phyloP scores from a whole-genome alignment of 176 grass and related monocot genomes.

The Phoenix dactylifera region DNA sequence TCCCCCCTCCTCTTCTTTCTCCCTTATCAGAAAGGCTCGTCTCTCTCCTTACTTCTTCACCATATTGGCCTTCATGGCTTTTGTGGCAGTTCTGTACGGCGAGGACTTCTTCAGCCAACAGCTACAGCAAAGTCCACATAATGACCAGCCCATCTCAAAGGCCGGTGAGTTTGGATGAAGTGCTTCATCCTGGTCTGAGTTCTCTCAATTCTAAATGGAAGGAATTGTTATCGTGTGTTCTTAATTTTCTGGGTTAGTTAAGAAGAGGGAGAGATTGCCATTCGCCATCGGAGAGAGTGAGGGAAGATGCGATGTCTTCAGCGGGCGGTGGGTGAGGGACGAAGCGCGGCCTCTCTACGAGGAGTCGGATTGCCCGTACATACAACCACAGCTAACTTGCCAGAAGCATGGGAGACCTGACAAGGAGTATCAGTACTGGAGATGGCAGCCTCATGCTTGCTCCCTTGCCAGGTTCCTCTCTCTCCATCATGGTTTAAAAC shows the following conservation, averaged over 20 bases:
- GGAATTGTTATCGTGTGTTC: not conserved
- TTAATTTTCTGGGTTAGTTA: not conserved
- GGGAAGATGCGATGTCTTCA: constrained; percentile 54
- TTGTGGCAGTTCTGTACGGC: constrained; percentile 54
- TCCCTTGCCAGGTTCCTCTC: constrained; percentile 26
- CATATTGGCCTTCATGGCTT: constrained; percentile 34
- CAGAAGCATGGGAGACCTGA: constrained; percentile 60
- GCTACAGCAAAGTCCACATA: not conserved
- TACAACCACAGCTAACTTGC: constrained; percentile 82
- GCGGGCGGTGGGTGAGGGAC: constrained; percentile 51
- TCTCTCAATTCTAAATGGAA: not conserved
- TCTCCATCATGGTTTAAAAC: too few species aligned
- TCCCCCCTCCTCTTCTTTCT: constrained; percentile 8
- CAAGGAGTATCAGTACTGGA: constrained; percentile 56
- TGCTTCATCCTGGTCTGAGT: too few species aligned
- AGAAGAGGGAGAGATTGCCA: constrained; percentile 24
- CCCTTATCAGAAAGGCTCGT: constrained; percentile 23
- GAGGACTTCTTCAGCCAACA: constrained; percentile 38
- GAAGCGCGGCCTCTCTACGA: constrained; percentile 44
- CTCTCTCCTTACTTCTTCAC: constrained; percentile 31
- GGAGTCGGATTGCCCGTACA: constrained; percentile 68
- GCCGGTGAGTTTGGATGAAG: constrained; percentile 6
- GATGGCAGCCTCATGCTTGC: constrained; percentile 64
- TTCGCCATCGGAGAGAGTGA: constrained; percentile 46
- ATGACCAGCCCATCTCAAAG: not conserved